These are phyloP conservation scores for Xylariaceae sp. DNA, from an alignment of 2,329 filamentous ascomycete genomes.

Conservation along the genomic window DNA sequence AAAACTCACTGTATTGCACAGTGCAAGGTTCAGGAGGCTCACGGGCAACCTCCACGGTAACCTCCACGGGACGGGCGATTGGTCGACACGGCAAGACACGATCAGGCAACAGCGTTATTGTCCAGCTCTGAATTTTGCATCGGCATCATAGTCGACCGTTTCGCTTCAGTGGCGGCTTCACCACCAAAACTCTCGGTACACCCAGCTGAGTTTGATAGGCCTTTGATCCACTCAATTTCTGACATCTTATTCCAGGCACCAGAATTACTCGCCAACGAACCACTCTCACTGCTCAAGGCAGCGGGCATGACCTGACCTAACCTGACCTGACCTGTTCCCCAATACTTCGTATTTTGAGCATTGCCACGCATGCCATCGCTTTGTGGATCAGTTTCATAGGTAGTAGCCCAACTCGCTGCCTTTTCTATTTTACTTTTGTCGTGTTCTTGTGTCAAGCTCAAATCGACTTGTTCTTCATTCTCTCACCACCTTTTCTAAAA, in stretches of 20 bases:
- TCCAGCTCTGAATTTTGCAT: neutral
- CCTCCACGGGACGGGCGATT: too few relatives aligned
- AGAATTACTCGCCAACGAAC: conserved; percentile 12
- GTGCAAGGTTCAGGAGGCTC: too few relatives aligned
- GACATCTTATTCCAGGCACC: conserved; percentile 16
- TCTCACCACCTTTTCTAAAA: neutral
- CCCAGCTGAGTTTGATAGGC: neutral
- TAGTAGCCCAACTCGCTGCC: neutral
- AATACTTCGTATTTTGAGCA: neutral
- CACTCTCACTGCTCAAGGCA: conserved; percentile 16
- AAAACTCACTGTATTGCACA: too few relatives aligned
- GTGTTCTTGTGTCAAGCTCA: neutral
- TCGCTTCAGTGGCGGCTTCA: neutral
- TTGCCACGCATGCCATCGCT: neutral
- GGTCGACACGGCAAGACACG: neutral
- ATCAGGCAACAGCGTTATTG: conserved; percentile 19
- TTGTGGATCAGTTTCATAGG: too few relatives aligned
- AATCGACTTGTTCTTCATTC: neutral
- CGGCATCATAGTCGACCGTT: neutral
- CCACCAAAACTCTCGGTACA: neutral
- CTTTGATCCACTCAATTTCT: conserved; percentile 2
- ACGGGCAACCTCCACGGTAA: too few relatives aligned
- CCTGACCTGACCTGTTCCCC: neutral
- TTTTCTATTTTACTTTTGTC: neutral
- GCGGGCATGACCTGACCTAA: neutral